These are phyloP conservation scores for Trichophyton rubrum DNA, from an alignment of 2,329 filamentous ascomycete species.

Conservation along the genomic window DNA sequence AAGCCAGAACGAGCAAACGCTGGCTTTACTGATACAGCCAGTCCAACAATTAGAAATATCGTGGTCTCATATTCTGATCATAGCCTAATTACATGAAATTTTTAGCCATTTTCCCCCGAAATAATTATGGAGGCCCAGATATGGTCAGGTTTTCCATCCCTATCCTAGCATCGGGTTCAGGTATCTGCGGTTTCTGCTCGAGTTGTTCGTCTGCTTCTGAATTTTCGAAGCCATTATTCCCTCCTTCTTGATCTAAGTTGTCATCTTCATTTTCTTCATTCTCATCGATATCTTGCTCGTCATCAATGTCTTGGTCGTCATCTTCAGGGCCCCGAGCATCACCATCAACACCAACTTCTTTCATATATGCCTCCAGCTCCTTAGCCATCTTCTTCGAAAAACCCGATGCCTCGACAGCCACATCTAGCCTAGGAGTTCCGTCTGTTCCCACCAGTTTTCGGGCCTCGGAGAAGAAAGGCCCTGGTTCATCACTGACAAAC, in stretches of 20 bases:
- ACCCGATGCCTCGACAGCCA: constrained; percentile 79
- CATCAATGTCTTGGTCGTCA: constrained; percentile 31
- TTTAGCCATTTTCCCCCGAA: too few species aligned
- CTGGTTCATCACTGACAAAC: constrained; percentile 68
- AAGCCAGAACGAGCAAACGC: too few species aligned
- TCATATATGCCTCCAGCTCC: constrained; percentile 83
- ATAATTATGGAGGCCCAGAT: not conserved
- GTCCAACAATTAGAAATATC: not conserved
- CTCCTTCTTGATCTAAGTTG: not conserved
- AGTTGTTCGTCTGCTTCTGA: not conserved
- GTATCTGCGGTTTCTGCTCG: not conserved
- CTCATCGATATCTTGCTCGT: constrained; percentile 21
- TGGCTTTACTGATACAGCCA: not conserved
- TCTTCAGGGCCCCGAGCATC: constrained; percentile 32
- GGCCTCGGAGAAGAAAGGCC: constrained; percentile 75
- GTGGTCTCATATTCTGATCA: not conserved
- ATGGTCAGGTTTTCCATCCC: constrained; percentile 4
- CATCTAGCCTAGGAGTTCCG: constrained; percentile 60
- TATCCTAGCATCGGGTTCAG: not conserved
- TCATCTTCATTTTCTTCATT: constrained; percentile 9
- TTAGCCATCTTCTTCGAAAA: constrained; percentile 97
- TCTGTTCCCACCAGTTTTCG: constrained; percentile 56
- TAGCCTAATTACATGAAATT: not conserved
- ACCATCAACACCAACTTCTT: constrained; percentile 50
- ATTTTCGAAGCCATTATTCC: not conserved